Evolutionary conservation across 106 monocot species (phyloP).

Genomic region (Agapanthus africanus): DNA sequence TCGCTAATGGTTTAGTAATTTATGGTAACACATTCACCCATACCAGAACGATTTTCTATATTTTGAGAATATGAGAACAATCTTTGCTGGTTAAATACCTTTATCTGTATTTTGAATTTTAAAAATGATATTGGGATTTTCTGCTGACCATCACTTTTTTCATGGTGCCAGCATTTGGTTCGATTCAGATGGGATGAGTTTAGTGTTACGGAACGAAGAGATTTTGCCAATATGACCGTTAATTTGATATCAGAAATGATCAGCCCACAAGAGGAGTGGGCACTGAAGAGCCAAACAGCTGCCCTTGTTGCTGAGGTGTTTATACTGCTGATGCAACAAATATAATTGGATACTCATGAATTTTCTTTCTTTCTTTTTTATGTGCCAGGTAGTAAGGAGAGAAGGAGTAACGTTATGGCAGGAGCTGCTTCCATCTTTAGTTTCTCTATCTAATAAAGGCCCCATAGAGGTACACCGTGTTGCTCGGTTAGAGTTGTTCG

Average conservation of each 20-base stretch:
- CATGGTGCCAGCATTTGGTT: slow-evolving; percentile 71
- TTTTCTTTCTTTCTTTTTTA: slow-evolving; percentile 8
- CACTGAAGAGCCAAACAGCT: slow-evolving; percentile 89
- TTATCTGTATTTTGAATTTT: slow-evolving; percentile 12
- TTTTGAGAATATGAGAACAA: neutral
- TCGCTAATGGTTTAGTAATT: too few relatives aligned
- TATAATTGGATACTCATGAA: neutral
- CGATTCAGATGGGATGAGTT: slow-evolving; percentile 94
- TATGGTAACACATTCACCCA: neutral
- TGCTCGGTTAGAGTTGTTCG: neutral
- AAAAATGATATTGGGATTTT: neutral
- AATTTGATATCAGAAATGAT: slow-evolving; percentile 62
- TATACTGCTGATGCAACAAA: neutral
- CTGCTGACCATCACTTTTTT: neutral
- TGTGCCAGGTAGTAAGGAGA: slow-evolving; percentile 66
- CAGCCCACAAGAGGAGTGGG: slow-evolving; percentile 80
- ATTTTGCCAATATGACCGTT: slow-evolving; percentile 64
- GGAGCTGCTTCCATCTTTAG: slow-evolving; percentile 71
- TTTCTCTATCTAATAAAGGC: slow-evolving; percentile 75
- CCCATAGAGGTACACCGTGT: slow-evolving; percentile 59
- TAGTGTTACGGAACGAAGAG: slow-evolving; percentile 43
- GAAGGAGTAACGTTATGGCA: slow-evolving; percentile 81
- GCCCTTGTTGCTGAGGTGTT: slow-evolving; percentile 90
- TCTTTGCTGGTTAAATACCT: neutral
- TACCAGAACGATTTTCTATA: neutral